phyloP scores from a whole-genome alignment of 495 filamentous ascomycete genomes.

The Daldinia loculata region DNA sequence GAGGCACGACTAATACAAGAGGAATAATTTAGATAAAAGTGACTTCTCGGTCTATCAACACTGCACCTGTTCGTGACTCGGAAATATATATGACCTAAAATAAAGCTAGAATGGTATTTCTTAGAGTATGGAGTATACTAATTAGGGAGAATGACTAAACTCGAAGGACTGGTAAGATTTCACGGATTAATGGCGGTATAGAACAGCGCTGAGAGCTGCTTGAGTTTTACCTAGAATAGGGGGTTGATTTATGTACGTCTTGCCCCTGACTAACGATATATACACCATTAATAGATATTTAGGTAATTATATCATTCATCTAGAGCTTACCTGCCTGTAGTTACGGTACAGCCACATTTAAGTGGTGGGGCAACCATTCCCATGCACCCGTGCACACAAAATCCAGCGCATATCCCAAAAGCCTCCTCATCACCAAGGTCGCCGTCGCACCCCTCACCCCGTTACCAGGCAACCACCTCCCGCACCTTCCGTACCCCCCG shows the following conservation, averaged over 20 bases:
- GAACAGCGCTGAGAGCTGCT: no score
- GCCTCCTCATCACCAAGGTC: background rate
- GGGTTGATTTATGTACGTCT: background rate
- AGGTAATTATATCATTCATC: no score
- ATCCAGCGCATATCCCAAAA: background rate
- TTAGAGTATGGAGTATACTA: background rate
- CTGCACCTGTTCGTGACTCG: background rate
- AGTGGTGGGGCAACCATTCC: no score
- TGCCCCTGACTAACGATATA: background rate
- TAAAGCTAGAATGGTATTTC: background rate
- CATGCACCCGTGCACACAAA: no score
- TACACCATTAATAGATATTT: background rate
- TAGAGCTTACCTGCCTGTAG: no score
- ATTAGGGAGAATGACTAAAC: background rate
- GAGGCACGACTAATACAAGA: slow-evolving; percentile 14
- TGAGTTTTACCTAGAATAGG: background rate
- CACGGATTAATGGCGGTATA: no score
- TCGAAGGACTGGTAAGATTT: no score
- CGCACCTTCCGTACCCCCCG: background rate
- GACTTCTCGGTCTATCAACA: background rate
- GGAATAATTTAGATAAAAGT: slow-evolving; percentile 20
- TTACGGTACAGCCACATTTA: no score
- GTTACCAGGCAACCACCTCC: background rate
- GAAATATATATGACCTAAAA: background rate
- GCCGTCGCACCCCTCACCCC: background rate